These are phyloP conservation scores for Cryphonectria parasitica DNA, from an alignment of 2,329 filamentous ascomycete genomes.

Conservation along the genomic window DNA sequence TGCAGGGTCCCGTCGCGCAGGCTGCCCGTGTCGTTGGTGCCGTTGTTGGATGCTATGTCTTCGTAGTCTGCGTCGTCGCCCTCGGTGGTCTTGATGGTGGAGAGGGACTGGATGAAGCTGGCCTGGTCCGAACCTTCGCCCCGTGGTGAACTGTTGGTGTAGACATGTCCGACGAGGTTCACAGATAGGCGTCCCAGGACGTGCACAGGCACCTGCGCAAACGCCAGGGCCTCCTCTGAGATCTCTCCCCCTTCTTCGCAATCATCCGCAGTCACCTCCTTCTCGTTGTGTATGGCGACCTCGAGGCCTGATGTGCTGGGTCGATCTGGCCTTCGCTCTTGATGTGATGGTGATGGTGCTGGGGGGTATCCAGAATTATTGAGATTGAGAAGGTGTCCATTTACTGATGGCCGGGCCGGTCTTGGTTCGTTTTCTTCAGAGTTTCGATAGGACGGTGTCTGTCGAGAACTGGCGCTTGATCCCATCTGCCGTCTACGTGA, in stretches of 20 bases:
- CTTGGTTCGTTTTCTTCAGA: not conserved
- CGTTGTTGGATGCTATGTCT: conserved; percentile 18
- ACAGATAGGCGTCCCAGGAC: conserved; percentile 25
- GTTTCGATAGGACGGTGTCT: not conserved
- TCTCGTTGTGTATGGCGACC: conserved; percentile 10
- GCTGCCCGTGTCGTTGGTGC: conserved; percentile 22
- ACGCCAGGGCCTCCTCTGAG: conserved; percentile 28
- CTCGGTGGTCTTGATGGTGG: conserved; percentile 22
- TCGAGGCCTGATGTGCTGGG: conserved; percentile 7
- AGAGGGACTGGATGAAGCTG: conserved; percentile 23
- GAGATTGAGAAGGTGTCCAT: not conserved
- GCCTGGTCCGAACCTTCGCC: conserved; percentile 17
- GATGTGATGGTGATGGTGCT: not conserved
- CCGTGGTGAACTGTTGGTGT: conserved; percentile 19
- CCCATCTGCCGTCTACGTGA: not conserved
- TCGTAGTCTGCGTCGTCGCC: conserved; percentile 17
- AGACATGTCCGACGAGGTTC: conserved; percentile 28
- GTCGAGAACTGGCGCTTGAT: not conserved
- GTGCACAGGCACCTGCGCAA: conserved; percentile 28
- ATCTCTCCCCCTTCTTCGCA: conserved; percentile 18
- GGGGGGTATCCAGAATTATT: not conserved
- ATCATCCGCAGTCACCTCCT: conserved; percentile 4
- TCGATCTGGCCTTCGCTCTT: not conserved
- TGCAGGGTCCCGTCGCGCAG: conserved; percentile 20
- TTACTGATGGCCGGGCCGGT: not conserved